phyloP scores from a whole-genome alignment of 1,139 yeast species.

The Hyphopichia wangnamkhiaoensis region DNA sequence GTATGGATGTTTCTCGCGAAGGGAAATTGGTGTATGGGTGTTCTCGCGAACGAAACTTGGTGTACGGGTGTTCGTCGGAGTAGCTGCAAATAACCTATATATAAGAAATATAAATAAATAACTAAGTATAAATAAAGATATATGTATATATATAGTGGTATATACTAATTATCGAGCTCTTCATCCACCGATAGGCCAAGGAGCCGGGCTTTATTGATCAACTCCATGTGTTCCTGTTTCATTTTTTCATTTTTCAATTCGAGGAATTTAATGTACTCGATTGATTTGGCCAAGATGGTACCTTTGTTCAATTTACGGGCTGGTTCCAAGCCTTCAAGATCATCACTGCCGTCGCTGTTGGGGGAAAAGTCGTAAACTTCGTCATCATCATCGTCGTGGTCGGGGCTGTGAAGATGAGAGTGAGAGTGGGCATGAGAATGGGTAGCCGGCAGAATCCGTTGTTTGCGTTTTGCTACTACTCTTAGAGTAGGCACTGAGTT shows the following conservation, averaged over 20 bases:
- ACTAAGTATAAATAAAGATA: background rate
- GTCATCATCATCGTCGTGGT: slow-evolving; percentile 16
- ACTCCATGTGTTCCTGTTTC: slow-evolving; percentile 34
- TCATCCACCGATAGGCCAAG: slow-evolving; percentile 23
- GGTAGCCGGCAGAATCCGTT: too few species aligned
- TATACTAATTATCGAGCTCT: background rate
- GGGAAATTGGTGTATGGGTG: too few species aligned
- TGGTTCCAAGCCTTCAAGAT: slow-evolving; percentile 47
- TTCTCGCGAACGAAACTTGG: too few species aligned
- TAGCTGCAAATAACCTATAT: too few species aligned
- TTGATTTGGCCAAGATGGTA: slow-evolving; percentile 43
- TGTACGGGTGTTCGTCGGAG: too few species aligned
- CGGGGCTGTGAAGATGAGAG: slow-evolving; percentile 10
- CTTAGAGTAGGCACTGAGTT: slow-evolving; percentile 45
- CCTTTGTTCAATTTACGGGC: slow-evolving; percentile 49
- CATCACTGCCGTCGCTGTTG: slow-evolving; percentile 16
- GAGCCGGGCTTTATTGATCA: slow-evolving; percentile 28
- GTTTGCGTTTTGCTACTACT: slow-evolving; percentile 27
- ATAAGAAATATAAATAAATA: too few species aligned
- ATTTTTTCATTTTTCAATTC: slow-evolving; percentile 40
- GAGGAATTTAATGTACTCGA: slow-evolving; percentile 46
- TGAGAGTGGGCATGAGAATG: slow-evolving; percentile 1
- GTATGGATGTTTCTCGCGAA: too few species aligned
- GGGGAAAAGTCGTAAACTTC: slow-evolving; percentile 9
- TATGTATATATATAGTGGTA: background rate